These are phyloP conservation scores for Cephaloascus fragrans DNA, from an alignment of 805 yeast genomes.

Conservation along the genomic window DNA sequence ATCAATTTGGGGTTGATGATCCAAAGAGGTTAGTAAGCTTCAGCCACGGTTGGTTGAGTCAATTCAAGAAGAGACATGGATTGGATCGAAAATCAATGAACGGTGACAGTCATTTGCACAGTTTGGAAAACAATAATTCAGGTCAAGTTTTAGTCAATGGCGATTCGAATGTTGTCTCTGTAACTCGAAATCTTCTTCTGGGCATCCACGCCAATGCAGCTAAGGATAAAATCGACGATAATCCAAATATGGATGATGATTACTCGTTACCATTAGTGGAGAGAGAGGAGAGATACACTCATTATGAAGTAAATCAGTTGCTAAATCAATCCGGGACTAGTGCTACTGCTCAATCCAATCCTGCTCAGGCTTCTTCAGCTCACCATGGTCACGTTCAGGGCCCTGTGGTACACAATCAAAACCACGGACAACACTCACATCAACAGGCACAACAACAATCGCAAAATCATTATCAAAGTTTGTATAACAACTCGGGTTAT, in stretches of 20 bases:
- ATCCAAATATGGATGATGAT: background rate
- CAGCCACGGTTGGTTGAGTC: slow-evolving; percentile 56
- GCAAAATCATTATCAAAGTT: background rate
- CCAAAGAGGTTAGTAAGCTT: slow-evolving; percentile 46
- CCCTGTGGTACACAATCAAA: too few relatives aligned
- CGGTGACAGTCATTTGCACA: slow-evolving; percentile 3
- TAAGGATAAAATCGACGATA: background rate
- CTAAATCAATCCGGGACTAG: background rate
- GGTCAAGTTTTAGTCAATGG: background rate
- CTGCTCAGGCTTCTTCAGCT: background rate
- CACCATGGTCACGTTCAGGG: background rate
- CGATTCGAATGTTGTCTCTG: background rate
- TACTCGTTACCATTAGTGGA: background rate
- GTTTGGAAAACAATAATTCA: background rate
- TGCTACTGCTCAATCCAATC: background rate
- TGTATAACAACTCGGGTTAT: background rate
- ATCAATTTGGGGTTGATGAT: slow-evolving; percentile 46
- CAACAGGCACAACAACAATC: background rate
- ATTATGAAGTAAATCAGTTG: background rate
- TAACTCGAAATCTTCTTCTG: too few relatives aligned
- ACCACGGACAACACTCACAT: background rate
- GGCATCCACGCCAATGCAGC: background rate
- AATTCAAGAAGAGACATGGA: slow-evolving; percentile 51
- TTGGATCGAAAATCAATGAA: slow-evolving; percentile 24
- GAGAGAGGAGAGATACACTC: background rate